Evolutionary conservation across 257 asterid species (phyloP), one percentile per base, ranked within the genome.

Genomic region (Parsonsia alboflavescens): DNA sequence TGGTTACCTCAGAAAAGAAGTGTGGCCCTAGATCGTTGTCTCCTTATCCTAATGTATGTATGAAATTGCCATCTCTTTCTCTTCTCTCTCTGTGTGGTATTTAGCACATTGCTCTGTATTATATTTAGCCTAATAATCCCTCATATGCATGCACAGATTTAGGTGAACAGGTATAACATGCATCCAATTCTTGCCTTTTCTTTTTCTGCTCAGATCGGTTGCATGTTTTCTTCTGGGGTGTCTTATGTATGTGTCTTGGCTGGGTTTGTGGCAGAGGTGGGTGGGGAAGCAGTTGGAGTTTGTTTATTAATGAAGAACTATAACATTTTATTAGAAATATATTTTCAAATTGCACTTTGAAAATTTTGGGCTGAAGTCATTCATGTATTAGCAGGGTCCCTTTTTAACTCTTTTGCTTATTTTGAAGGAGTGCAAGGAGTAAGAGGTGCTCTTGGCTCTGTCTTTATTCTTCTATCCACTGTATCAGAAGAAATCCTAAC

Each of bases 1-100:
- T 72, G 30, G 76, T 83, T 69, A 73, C 68, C 63, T 33, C 78
- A 70, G 76, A 76, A 75, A 78, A 83, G 42, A 77, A 78, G 61
- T 67, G 73, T 52, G 84, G 75, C 72, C 83, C 76, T 72, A 77
- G 84, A 69, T 82, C 96, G 61, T 84, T 73, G 68, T 93, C 98
- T 54, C 98, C 98, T 5, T 91, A 85, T 74, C 85, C 96, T 76
- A 91, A 87, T 83, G 98, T 93, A 87, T 83, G 98, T 93, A 88
- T 41, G 90, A 39, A 74, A 67, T n/a, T 70, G 10, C 68, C 49
- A 44, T 67, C 78, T 71, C 61, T 73, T 62, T 54, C 68, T 54
- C 79, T 58, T 28, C 39, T 33, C 39, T 33, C 42, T 61, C 70
- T 28, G 12, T 70, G 30, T 48, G 30, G 21, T 3, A 21, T 24